Percentiles rank a stretch among this genome's conserved stretches.
Conservation (phyloP, 192 early-diverging fungal species). For the Coemansia guatemalensis region DNA sequence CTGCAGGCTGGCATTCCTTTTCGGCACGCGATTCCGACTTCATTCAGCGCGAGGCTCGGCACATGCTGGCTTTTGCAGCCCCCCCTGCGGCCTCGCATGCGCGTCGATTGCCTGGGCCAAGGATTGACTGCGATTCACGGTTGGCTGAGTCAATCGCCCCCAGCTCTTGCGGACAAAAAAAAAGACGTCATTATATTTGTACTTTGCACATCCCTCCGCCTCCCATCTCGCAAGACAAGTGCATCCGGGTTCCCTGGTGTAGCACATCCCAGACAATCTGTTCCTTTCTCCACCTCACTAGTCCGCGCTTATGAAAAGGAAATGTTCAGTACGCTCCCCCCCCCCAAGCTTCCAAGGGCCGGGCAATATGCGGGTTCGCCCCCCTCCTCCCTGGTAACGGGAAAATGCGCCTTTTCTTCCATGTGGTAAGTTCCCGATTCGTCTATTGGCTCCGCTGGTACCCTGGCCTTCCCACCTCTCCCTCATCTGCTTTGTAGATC, state of each 20-base stretch:
- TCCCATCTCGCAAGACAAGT: neutral
- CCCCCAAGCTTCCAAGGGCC: neutral
- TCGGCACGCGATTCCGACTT: neutral
- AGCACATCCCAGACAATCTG: neutral
- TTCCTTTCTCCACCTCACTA: neutral
- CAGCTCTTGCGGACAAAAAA: neutral
- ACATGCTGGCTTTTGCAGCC: neutral
- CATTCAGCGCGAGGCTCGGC: neutral
- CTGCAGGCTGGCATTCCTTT: neutral
- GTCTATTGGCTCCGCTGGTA: neutral
- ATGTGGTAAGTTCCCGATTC: neutral
- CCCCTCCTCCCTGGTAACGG: neutral
- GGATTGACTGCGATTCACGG: constrained; percentile 3
- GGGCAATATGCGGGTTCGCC: neutral
- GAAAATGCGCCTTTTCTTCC: neutral
- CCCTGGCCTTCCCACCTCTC: neutral
- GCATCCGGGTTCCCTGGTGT: neutral
- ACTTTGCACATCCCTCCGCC: neutral
- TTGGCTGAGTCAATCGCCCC: constrained; percentile 3
- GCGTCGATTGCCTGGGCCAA: constrained; percentile 15
- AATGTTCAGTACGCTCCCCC: too few species aligned
- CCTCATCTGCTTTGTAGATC: neutral
- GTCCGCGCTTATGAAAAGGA: too few species aligned
- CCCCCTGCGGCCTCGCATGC: constrained; percentile 7
- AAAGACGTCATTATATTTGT: constrained; percentile 6